A percentile compares a stretch with the other conserved stretches of the same genome.
These are phyloP conservation scores for Petrea volubilis DNA, from an alignment of 257 asterid species.

Conservation along the genomic window DNA sequence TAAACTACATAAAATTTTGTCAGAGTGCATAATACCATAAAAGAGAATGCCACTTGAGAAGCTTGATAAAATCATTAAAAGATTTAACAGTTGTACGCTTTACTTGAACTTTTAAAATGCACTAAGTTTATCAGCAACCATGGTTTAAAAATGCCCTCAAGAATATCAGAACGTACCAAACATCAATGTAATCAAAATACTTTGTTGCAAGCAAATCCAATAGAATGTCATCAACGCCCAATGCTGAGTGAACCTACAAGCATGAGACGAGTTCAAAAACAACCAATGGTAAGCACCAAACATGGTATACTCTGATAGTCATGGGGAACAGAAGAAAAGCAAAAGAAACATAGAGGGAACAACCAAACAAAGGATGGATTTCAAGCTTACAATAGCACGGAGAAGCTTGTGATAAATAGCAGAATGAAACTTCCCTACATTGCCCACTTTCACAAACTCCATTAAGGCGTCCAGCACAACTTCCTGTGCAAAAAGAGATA, in stretches of 20 bases:
- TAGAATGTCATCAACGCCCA: conserved; percentile 51
- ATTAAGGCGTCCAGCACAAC: conserved; percentile 71
- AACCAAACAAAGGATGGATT: background rate
- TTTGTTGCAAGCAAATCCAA: conserved; percentile 62
- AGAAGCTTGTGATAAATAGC: conserved; percentile 75
- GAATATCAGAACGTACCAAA: conserved; percentile 53
- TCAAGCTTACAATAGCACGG: conserved; percentile 53
- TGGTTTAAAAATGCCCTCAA: background rate
- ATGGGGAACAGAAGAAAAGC: background rate
- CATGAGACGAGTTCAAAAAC: conserved; percentile 8
- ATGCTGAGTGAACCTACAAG: conserved; percentile 59
- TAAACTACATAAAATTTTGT: background rate
- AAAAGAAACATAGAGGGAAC: background rate
- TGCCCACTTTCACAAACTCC: conserved; percentile 93
- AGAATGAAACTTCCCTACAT: conserved; percentile 75
- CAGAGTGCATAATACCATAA: background rate
- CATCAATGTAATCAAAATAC: conserved; percentile 77
- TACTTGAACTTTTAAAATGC: background rate
- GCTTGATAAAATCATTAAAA: background rate
- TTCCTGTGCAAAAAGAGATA: conserved; percentile 46
- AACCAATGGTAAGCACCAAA: background rate
- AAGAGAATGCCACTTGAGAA: background rate
- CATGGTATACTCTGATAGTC: background rate
- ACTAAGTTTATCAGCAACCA: background rate
- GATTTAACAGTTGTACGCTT: background rate